Evolutionary conservation across 306 rosid genomes (phyloP), one percentile per base, ranked within the genome.

Genomic region (Prunus fruticosa): DNA sequence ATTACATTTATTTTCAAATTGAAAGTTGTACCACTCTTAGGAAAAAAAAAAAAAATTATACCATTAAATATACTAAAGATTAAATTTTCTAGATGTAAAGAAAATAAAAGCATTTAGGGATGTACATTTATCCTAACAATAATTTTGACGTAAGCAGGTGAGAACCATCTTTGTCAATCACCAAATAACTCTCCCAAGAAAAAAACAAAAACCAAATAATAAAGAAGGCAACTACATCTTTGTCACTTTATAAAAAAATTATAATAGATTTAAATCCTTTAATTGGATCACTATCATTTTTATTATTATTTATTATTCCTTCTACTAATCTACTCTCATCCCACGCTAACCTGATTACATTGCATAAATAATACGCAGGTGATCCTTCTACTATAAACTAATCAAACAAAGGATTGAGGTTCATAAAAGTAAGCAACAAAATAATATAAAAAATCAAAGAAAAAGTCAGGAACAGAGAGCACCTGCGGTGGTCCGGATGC

Each of bases 401-500:
- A 60, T 6, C 12, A 50, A 50, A 2, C 0, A 9, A 61, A 50
- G 19, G 20, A 32, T 32, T 4, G 25, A 15, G 67, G 53, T 9
- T 3, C 20, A 75, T n/a, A n/a, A n/a, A n/a, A n/a, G n/a, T n/a
- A n/a, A n/a, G n/a, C n/a, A 6, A 25, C 2, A 57, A 8, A 43
- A 19, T 32, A 22, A n/a, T 3, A 5, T 2, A 32, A 10, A 25
- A 43, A 25, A 30, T 5, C 15, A 66, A 23, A 12, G n/a, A 51
- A 12, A 2, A 13, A 25, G 5, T 16, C 6, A 3, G 47, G 67
- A 58, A 32, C 3, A 69, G 18, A 12, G 27, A 46, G 51, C 46
- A 90, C 98, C 88, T 80, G 88, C 23, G 80, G 20, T 16, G 79
- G 61, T 25, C 56, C 66, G 41, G 86, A 46, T 0, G 74, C 77